Percentiles rank a stretch among this genome's conserved stretches.
Conservation (phyloP, 2,329 filamentous ascomycete genomes). For the Plenodomus biglobosus region DNA sequence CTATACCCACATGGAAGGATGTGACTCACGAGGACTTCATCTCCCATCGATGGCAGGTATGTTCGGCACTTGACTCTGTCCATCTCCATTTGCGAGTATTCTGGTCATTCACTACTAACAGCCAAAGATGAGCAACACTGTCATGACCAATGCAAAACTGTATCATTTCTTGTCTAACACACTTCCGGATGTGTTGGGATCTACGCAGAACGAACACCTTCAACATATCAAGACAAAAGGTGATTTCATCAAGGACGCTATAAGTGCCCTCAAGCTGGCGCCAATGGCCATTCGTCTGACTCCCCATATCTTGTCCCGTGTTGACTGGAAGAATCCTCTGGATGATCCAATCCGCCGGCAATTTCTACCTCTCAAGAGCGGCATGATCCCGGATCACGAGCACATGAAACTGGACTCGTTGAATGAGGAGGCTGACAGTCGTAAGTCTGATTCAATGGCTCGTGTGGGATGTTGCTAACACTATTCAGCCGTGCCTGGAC, state of each 20-base stretch:
- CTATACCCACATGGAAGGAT: conserved; percentile 54
- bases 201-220: conserved; percentile 29
- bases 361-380: conserved; percentile 60
- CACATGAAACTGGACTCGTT: conserved; percentile 60
- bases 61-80: conserved; percentile 28
- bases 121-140: conserved; percentile 52
- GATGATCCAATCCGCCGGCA: conserved; percentile 63
- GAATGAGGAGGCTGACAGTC: conserved; percentile 59
- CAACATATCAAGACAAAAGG: conserved; percentile 51
- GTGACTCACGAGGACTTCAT: conserved; percentile 54
- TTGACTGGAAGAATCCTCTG: conserved; percentile 62
- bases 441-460: conserved; percentile 11
- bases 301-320: conserved; percentile 61
- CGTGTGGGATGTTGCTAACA: conserved; percentile 5
- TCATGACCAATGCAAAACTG: conserved; percentile 53
- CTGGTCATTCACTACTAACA: background rate
- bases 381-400: conserved; percentile 58
- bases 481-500: conserved; percentile 51
- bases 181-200: conserved; percentile 55
- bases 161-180: conserved; percentile 53
- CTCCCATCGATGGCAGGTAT: conserved; percentile 58
- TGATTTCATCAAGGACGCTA: conserved; percentile 58
- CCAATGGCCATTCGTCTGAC: conserved; percentile 64
- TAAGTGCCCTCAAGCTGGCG: conserved; percentile 55
- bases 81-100: no score